phyloP scores from a whole-genome alignment of 2,329 filamentous ascomycete species.

The Cladosporium sphaerospermum region DNA sequence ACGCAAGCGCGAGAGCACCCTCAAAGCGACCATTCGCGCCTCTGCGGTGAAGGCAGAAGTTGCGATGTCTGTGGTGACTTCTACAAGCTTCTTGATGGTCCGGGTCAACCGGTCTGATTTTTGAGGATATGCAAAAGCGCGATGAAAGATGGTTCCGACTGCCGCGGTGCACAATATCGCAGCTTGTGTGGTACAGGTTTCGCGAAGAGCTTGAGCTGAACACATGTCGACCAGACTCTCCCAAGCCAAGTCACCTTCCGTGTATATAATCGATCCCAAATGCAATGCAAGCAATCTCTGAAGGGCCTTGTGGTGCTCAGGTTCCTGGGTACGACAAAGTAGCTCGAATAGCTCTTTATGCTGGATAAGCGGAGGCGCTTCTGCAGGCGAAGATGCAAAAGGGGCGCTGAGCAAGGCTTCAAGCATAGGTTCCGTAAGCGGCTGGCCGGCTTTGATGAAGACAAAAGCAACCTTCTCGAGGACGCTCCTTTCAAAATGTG shows the following conservation, averaged over 20 bases:
- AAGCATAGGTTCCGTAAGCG: conserved; percentile 18
- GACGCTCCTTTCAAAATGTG: conserved; percentile 18
- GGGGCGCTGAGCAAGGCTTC: conserved; percentile 12
- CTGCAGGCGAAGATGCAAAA: not conserved
- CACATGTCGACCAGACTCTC: conserved; percentile 9
- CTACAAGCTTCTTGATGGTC: conserved; percentile 8
- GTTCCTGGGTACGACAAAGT: not conserved
- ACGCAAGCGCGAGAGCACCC: conserved; percentile 17
- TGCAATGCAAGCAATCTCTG: not conserved
- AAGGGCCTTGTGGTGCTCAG: conserved; percentile 1
- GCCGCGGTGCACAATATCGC: conserved; percentile 1
- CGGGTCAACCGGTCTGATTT: conserved; percentile 3
- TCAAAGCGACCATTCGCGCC: conserved; percentile 7
- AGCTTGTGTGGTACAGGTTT: conserved; percentile 1
- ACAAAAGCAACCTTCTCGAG: conserved; percentile 19
- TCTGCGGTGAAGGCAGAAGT: conserved; percentile 2
- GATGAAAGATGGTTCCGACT: conserved; percentile 7
- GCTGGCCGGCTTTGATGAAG: conserved; percentile 19
- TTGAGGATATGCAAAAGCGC: conserved; percentile 7
- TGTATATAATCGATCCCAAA: conserved; percentile 5
- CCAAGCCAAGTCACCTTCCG: conserved; percentile 8
- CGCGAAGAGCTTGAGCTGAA: not conserved
- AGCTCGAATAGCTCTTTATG: conserved; percentile 3
- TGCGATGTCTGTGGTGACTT: conserved; percentile 6
- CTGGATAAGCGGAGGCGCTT: conserved; percentile 6